A percentile compares a stretch with the other conserved stretches of the same genome.
Conservation (phyloP, 108 stramenopile genomes). For the Conticribra weissflogii region DNA sequence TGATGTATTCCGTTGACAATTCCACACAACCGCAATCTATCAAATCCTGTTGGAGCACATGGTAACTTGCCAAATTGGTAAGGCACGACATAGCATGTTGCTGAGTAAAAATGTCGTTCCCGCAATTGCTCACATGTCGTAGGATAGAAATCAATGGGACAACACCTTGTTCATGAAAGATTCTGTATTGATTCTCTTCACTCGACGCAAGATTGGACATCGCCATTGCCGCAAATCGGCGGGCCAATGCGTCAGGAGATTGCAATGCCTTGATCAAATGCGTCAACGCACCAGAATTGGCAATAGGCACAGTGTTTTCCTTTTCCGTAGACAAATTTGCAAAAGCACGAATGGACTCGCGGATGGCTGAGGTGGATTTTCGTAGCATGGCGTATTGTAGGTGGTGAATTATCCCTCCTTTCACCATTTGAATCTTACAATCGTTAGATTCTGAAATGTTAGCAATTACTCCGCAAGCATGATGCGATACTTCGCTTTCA, state of each 20-base stretch:
- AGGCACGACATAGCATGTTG: slow-evolving; percentile 79
- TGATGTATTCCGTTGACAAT: slow-evolving; percentile 50
- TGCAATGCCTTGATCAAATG: slow-evolving; percentile 67
- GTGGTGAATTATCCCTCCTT: slow-evolving; percentile 80
- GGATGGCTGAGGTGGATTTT: slow-evolving; percentile 68
- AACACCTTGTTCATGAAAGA: slow-evolving; percentile 74
- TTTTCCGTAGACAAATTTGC: slow-evolving; percentile 83
- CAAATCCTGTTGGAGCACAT: slow-evolving; percentile 64
- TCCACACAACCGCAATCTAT: slow-evolving; percentile 48
- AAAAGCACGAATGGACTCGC: slow-evolving; percentile 78
- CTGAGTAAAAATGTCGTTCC: slow-evolving; percentile 70
- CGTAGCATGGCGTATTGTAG: slow-evolving; percentile 78
- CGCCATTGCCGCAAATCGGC: slow-evolving; percentile 86
- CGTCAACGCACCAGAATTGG: slow-evolving; percentile 65
- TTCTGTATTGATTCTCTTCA: slow-evolving; percentile 57
- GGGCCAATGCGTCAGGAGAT: slow-evolving; percentile 71
- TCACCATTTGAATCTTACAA: slow-evolving; percentile 67
- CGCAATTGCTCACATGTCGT: slow-evolving; percentile 30
- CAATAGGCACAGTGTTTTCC: slow-evolving; percentile 69
- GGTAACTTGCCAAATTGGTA: slow-evolving; percentile 73
- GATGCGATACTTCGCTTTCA: slow-evolving; percentile 73
- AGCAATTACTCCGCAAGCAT: slow-evolving; percentile 77
- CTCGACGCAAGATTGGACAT: slow-evolving; percentile 76
- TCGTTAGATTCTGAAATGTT: slow-evolving; percentile 73
- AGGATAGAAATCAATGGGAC: slow-evolving; percentile 41